These are phyloP conservation scores for Candida loeiensis DNA, from an alignment of 805 yeast species.

Conservation along the genomic window DNA sequence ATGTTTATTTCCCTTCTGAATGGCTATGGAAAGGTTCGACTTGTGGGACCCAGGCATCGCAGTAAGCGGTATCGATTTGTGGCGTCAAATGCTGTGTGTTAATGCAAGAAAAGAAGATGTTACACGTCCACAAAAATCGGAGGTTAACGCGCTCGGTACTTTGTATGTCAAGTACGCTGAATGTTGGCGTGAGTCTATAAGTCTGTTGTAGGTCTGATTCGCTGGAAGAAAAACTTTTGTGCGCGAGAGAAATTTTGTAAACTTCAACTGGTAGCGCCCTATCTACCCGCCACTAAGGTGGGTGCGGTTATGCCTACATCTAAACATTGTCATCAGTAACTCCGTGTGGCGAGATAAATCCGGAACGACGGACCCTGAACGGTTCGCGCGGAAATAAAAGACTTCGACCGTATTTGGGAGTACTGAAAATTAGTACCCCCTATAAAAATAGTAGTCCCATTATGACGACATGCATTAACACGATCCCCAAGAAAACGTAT, in stretches of 20 bases:
- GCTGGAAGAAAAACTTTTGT: conserved; percentile 1
- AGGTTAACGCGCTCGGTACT: neutral
- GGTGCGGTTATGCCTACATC: too few species aligned
- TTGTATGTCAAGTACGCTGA: neutral
- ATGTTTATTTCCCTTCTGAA: conserved; percentile 34
- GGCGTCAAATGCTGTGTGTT: neutral
- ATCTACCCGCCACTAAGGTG: too few species aligned
- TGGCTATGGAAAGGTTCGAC: conserved; percentile 43
- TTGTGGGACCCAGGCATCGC: conserved; percentile 25
- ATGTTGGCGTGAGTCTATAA: neutral
- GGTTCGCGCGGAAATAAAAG: too few species aligned
- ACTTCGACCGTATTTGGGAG: too few species aligned
- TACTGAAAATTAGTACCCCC: too few species aligned
- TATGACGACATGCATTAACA: too few species aligned
- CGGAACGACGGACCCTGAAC: too few species aligned
- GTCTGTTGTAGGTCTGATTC: neutral
- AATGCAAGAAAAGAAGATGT: neutral
- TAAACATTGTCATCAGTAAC: too few species aligned
- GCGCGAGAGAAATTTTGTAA: neutral
- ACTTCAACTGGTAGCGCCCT: too few species aligned
- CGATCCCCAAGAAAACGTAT: too few species aligned
- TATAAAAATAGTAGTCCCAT: too few species aligned
- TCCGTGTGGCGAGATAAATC: too few species aligned
- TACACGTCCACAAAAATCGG: neutral
- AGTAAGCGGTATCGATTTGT: neutral